These are phyloP conservation scores for Alternaria sp. DNA, from an alignment of 2,329 filamentous ascomycete species.

Conservation along the genomic window DNA sequence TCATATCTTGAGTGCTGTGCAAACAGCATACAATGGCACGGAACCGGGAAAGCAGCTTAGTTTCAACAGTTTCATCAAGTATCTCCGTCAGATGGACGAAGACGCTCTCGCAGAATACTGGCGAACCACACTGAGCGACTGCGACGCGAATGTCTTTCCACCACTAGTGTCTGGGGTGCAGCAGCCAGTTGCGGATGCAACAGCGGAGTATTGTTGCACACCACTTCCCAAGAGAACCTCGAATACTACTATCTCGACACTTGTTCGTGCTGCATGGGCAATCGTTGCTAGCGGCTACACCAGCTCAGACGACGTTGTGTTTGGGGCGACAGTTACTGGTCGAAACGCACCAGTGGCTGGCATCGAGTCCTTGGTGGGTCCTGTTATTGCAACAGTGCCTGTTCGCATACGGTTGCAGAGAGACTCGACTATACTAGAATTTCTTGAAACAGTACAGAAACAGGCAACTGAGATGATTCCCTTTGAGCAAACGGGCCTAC, in stretches of 20 bases:
- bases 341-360: background rate
- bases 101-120: too few relatives aligned
- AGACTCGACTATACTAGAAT: constrained; percentile 10
- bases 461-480: constrained; percentile 32
- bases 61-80: too few relatives aligned
- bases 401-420: constrained; percentile 27
- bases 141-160: too few relatives aligned
- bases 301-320: background rate
- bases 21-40: too few relatives aligned
- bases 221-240: background rate
- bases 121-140: too few relatives aligned
- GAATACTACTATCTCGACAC: constrained; percentile 11
- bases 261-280: constrained; percentile 17
- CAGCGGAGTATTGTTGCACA: too few relatives aligned
- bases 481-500: constrained; percentile 45
- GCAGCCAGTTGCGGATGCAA: too few relatives aligned
- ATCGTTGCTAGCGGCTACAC: background rate
- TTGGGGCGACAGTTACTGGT: background rate
- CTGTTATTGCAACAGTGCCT: constrained; percentile 53
- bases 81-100: too few relatives aligned
- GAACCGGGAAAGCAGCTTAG: too few relatives aligned
- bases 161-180: too few relatives aligned
- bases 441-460: constrained; percentile 23
- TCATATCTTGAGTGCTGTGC: constrained; percentile 10
- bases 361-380: constrained; percentile 47